Conservation (phyloP, 139 green algal genomes). For the Micromonas commoda region DNA sequence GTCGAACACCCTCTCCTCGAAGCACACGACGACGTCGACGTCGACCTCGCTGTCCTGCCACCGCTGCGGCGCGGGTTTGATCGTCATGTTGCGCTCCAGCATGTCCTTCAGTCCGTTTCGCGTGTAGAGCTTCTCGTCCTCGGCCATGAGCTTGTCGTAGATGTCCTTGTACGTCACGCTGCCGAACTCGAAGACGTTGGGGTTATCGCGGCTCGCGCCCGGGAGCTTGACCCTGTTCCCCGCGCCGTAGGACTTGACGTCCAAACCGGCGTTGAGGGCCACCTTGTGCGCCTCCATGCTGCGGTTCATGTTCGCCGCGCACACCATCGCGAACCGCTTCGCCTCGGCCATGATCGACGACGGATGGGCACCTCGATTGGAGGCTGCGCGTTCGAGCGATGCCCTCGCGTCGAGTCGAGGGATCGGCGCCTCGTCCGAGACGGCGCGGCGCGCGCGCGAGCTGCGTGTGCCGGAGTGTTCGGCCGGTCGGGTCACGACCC, state of each 20-base stretch:
- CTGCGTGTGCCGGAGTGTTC: not conserved
- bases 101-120: constrained; percentile 74
- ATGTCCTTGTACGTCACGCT: constrained; percentile 68
- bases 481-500: no score
- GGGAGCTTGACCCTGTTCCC: constrained; percentile 75
- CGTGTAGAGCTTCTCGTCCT: constrained; percentile 52
- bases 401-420: not conserved
- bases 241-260: constrained; percentile 73
- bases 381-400: not conserved
- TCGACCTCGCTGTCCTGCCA: constrained; percentile 60
- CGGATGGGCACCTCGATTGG: not conserved
- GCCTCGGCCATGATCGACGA: not conserved
- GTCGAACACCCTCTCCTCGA: constrained; percentile 53
- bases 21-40: constrained; percentile 45
- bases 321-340: constrained; percentile 76
- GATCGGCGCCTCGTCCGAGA: not conserved
- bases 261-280: constrained; percentile 57
- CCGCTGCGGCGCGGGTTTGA: constrained; percentile 73
- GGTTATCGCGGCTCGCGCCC: constrained; percentile 52
- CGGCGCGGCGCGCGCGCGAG: not conserved
- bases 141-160: constrained; percentile 52
- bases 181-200: constrained; percentile 84
- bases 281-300: constrained; percentile 79
- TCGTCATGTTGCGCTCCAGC: constrained; percentile 69
- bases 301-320: constrained; percentile 81